These are phyloP conservation scores for Bidens hawaiensis DNA, from an alignment of 140 eudicot genomes.

Conservation along the genomic window DNA sequence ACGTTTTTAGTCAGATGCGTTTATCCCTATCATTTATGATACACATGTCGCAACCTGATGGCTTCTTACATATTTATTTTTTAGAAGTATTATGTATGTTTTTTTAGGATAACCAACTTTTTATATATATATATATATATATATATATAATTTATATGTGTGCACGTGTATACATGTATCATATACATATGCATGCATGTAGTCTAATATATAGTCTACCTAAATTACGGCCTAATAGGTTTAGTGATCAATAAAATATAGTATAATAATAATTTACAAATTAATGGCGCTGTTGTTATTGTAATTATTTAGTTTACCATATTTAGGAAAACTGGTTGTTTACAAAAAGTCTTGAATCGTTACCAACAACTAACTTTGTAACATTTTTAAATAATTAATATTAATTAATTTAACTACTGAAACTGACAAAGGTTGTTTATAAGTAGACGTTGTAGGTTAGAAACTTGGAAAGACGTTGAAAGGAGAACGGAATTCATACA, in stretches of 20 bases:
- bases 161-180: too few species aligned
- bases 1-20: too few species aligned
- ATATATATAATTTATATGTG: too few species aligned
- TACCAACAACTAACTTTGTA: slow-evolving; percentile 8
- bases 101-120: too few species aligned
- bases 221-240: slow-evolving; percentile 15
- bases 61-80: too few species aligned
- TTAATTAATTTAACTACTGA: slow-evolving; percentile 3
- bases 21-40: too few species aligned
- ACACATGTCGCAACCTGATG: too few species aligned
- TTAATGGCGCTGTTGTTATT: neutral
- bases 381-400: neutral
- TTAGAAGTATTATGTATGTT: too few species aligned
- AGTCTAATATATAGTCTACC: slow-evolving; percentile 2
- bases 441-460: slow-evolving; percentile 88
- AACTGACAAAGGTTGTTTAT: slow-evolving; percentile 51
- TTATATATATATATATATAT: too few species aligned
- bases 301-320: neutral
- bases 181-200: too few species aligned
- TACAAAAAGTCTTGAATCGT: slow-evolving; percentile 8
- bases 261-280: neutral
- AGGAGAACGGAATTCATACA: slow-evolving; percentile 73
- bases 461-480: slow-evolving; percentile 71
- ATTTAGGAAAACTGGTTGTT: neutral
- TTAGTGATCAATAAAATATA: too few species aligned